These are phyloP conservation scores for Daldinia eschscholtzii DNA, from an alignment of 2,329 filamentous ascomycete species.

Conservation along the genomic window DNA sequence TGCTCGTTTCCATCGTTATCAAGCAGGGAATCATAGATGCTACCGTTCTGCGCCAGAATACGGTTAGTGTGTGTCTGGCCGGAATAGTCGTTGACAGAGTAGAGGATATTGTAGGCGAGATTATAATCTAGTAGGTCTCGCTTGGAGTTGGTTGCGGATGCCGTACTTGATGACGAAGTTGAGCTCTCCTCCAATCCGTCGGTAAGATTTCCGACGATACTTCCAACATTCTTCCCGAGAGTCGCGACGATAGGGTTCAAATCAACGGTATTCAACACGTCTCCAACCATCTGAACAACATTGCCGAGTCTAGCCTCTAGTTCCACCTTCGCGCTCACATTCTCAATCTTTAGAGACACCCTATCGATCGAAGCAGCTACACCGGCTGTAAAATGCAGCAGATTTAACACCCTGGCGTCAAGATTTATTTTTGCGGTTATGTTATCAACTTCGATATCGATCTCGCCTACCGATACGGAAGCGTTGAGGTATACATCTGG, in stretches of 20 bases:
- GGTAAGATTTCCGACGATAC: constrained; percentile 61
- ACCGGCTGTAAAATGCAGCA: constrained; percentile 71
- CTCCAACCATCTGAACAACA: constrained; percentile 63
- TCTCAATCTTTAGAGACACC: constrained; percentile 68
- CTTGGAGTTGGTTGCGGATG: constrained; percentile 42
- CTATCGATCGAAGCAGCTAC: constrained; percentile 70
- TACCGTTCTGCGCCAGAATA: constrained; percentile 66
- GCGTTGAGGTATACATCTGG: constrained; percentile 73
- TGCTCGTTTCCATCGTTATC: constrained; percentile 66
- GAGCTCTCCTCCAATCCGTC: constrained; percentile 46
- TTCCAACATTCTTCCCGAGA: constrained; percentile 62
- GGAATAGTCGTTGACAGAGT: constrained; percentile 70
- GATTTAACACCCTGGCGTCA: constrained; percentile 68
- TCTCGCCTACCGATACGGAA: constrained; percentile 57
- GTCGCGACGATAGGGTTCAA: constrained; percentile 71
- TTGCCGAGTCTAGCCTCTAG: constrained; percentile 72
- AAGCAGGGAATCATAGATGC: constrained; percentile 65
- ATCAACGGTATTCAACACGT: constrained; percentile 70
- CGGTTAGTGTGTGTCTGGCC: constrained; percentile 69
- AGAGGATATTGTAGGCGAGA: constrained; percentile 69
- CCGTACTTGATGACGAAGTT: constrained; percentile 48
- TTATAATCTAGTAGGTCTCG: constrained; percentile 57
- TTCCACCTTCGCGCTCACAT: constrained; percentile 69
- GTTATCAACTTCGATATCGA: constrained; percentile 70
- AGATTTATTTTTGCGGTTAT: constrained; percentile 72